Percentiles rank a stretch among this genome's conserved stretches.
phyloP scores from a whole-genome alignment of 106 monocot species.

The Phalaenopsis equestris region DNA sequence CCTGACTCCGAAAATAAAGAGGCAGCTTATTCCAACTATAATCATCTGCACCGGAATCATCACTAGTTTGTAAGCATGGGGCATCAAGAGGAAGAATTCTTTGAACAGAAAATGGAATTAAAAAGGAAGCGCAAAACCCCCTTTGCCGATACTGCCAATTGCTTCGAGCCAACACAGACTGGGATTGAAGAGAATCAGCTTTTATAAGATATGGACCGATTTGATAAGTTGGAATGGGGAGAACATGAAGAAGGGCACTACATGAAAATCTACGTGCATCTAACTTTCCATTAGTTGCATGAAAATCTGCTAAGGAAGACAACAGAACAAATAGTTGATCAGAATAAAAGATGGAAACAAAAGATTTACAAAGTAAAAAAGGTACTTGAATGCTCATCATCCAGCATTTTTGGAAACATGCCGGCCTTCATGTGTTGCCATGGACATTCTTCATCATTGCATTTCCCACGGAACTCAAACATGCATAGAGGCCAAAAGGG shows the following conservation, averaged over 20 bases:
- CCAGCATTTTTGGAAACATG: neutral
- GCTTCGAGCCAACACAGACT: slow-evolving; percentile 43
- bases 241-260: slow-evolving; percentile 8
- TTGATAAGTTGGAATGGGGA: slow-evolving; percentile 58
- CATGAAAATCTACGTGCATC: slow-evolving; percentile 10
- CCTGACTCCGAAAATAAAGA: slow-evolving; percentile 28
- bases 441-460: slow-evolving; percentile 80
- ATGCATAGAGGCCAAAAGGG: slow-evolving; percentile 87
- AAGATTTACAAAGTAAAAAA: neutral
- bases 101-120: slow-evolving; percentile 56
- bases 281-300: slow-evolving; percentile 11
- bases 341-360: slow-evolving; percentile 4
- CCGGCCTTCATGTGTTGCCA: slow-evolving; percentile 59
- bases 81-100: slow-evolving; percentile 49
- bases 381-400: slow-evolving; percentile 17
- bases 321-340: slow-evolving; percentile 1
- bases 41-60: slow-evolving; percentile 31
- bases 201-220: slow-evolving; percentile 66
- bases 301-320: slow-evolving; percentile 22
- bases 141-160: slow-evolving; percentile 63
- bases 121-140: slow-evolving; percentile 53
- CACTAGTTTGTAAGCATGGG: slow-evolving; percentile 40
- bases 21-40: slow-evolving; percentile 35
- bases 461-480: slow-evolving; percentile 96
- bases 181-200: slow-evolving; percentile 21